Evolutionary conservation across 371 early-diverging fungal genomes (phyloP), one percentile per base, ranked within the genome.

Genomic region (Rhizopus arrhizus): DNA sequence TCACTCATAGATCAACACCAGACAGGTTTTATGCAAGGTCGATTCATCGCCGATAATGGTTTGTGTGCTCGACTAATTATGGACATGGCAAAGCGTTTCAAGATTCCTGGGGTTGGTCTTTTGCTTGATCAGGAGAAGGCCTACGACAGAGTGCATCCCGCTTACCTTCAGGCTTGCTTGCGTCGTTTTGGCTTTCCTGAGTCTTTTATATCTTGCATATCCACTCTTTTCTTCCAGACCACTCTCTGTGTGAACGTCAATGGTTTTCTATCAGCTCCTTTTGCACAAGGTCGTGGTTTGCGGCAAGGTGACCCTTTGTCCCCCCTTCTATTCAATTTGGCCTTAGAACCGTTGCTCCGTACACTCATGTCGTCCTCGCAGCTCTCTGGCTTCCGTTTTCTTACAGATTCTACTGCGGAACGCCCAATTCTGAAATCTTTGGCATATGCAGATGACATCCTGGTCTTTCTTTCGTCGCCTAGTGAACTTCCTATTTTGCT

Each of bases 41-140:
- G 60, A 1, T 57, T 47, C 11, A 71, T 71, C 11, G 50, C 54
- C 0, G 59, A 69, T 11, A 64, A 67, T 58, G 68, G 70, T 1
- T 6, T 59, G 22, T n/a, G 29, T 3, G 9, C 32, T 15, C 35
- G 31, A 2, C 2, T 16, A 0, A 46, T 47, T 7, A 33, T 35
- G 47, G 22, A 46, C 5, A 13, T 15, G 3, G 48, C 57, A 11
- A 11, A 42, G 13, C 43, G n/a, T 22, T 57, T 66, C 32, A 58
- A 57, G 11, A 65, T 42, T 34, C 3, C 48, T 3, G 61, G 48
- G 5, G 4, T 64, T 15, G 58, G 50, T 22, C 55, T 73, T 4
- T 52, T 64, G 0, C 47, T 73, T 0, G 42, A 59, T 31, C 53
- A 60, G 32, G 53, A 60, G n/a, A 35, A 53, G 47, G 61, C 53